Conservation (phyloP, 768 basidiomycete species). For the Cystofilobasidium ferigula region DNA sequence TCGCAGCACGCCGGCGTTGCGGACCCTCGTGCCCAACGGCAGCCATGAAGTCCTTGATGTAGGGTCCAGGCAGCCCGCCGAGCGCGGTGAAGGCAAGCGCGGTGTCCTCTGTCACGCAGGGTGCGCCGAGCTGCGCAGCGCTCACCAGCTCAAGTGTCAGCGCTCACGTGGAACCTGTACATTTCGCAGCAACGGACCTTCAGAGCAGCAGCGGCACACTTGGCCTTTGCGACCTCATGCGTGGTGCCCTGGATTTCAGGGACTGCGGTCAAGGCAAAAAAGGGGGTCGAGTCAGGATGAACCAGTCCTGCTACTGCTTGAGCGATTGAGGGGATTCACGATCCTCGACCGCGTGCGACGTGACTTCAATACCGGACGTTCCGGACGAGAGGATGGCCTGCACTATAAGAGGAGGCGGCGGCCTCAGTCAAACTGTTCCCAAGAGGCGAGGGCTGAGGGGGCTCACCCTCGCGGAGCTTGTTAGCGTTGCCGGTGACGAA, state of each 20-base stretch:
- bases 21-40: constrained; percentile 71
- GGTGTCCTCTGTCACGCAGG: constrained; percentile 59
- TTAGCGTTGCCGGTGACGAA: constrained; percentile 93
- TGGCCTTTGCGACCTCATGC: constrained; percentile 73
- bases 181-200: constrained; percentile 50
- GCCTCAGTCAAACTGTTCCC: not conserved
- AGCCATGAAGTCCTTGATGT: constrained; percentile 86
- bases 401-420: not conserved
- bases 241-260: constrained; percentile 92
- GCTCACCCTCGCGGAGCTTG: constrained; percentile 60
- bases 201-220: constrained; percentile 75
- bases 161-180: too few relatives aligned
- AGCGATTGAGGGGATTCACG: too few relatives aligned
- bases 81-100: constrained; percentile 83
- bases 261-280: constrained; percentile 44
- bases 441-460: not conserved
- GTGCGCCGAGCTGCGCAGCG: constrained; percentile 42
- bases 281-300: not conserved
- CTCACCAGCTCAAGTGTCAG: not conserved
- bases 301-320: too few relatives aligned
- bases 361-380: constrained; percentile 57
- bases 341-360: constrained; percentile 60
- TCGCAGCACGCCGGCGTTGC: too few relatives aligned
- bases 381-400: constrained; percentile 56
- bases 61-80: constrained; percentile 85